These are phyloP conservation scores for Malassezia psittaci DNA, from an alignment of 1,284 basidiomycete genomes.

Conservation along the genomic window DNA sequence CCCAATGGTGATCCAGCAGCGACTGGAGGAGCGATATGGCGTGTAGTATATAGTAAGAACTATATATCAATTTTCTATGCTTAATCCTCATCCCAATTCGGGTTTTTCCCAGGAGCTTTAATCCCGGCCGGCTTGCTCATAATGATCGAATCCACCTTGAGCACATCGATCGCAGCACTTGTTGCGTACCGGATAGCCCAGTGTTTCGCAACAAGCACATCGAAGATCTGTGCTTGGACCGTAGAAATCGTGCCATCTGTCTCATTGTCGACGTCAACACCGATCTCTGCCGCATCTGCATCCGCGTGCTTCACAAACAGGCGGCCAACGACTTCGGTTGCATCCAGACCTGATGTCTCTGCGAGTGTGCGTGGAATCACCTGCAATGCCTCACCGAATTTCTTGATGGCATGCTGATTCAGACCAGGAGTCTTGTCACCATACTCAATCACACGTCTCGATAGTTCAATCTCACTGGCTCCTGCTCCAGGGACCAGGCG, in stretches of 20 bases:
- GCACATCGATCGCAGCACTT: conserved; percentile 83
- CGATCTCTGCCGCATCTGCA: conserved; percentile 55
- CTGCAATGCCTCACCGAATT: conserved; percentile 80
- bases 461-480: conserved; percentile 82
- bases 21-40: conserved; percentile 20
- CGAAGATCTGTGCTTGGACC: conserved; percentile 47
- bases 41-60: not conserved
- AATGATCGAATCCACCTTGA: conserved; percentile 95
- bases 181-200: conserved; percentile 83
- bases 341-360: conserved; percentile 90
- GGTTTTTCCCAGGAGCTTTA: conserved; percentile 44
- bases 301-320: conserved; percentile 79
- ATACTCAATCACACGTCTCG: conserved; percentile 69
- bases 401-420: conserved; percentile 83
- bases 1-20: conserved; percentile 37
- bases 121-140: conserved; percentile 54
- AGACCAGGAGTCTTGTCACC: conserved; percentile 82
- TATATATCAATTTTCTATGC: not conserved
- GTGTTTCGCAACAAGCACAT: conserved; percentile 74
- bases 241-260: conserved; percentile 33
- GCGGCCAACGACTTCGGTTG: conserved; percentile 78
- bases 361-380: conserved; percentile 86
- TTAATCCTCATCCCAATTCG: conserved; percentile 47
- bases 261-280: conserved; percentile 73
- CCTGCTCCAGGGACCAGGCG: conserved; percentile 88